phyloP scores from a whole-genome alignment of 768 basidiomycete species.

The Mycena indigotica region DNA sequence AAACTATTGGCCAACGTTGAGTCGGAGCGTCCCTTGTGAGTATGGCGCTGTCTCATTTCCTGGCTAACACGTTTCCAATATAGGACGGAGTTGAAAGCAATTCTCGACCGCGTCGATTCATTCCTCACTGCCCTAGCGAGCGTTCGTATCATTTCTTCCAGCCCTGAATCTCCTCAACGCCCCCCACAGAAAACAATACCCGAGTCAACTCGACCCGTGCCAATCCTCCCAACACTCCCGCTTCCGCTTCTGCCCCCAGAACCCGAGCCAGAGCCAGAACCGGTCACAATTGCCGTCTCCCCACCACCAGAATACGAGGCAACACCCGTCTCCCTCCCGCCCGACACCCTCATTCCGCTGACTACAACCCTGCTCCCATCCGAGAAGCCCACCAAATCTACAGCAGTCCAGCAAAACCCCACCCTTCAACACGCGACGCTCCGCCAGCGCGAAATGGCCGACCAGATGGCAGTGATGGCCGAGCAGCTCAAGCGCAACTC shows the following conservation, averaged over 20 bases:
- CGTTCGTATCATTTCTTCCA: constrained; percentile 35
- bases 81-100: constrained; percentile 50
- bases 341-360: constrained; percentile 26
- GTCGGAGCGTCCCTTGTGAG: constrained; percentile 44
- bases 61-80: constrained; percentile 1
- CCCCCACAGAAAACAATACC: constrained; percentile 44
- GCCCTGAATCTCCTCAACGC: not conserved
- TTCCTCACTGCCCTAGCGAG: constrained; percentile 54
- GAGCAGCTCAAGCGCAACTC: constrained; percentile 85
- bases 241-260: constrained; percentile 33
- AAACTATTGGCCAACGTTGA: constrained; percentile 62
- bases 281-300: constrained; percentile 22
- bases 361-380: constrained; percentile 35
- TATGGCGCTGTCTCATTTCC: constrained; percentile 21
- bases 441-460: constrained; percentile 73
- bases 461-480: constrained; percentile 83
- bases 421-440: constrained; percentile 58
- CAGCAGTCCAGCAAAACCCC: constrained; percentile 33
- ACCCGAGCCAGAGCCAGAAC: constrained; percentile 14
- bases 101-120: constrained; percentile 57
- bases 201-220: constrained; percentile 40
- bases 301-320: constrained; percentile 30
- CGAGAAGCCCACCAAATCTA: constrained; percentile 30
- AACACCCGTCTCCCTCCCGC: constrained; percentile 44
- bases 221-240: constrained; percentile 59